Evolutionary conservation across 2,329 filamentous ascomycete species (phyloP).

Genomic region (Pseudophaeomoniella oleicola): DNA sequence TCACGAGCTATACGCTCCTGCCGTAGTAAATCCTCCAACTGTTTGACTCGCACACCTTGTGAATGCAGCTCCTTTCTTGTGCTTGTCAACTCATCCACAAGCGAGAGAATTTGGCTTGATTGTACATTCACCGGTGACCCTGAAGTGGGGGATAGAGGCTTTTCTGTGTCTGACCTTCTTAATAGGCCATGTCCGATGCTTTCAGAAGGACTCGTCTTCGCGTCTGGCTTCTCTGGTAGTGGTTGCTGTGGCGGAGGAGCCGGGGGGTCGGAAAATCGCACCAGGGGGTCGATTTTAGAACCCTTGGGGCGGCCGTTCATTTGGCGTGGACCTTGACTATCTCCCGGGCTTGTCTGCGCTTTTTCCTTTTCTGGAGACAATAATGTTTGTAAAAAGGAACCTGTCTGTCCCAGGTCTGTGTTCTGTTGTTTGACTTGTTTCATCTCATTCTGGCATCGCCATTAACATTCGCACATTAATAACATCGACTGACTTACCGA

Average conservation of each 20-base stretch:
- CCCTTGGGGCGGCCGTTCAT: conserved; percentile 31
- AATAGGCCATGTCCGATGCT: conserved; percentile 43
- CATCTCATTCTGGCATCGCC: conserved; percentile 59
- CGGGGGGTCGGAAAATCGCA: conserved; percentile 81
- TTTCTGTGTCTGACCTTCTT: conserved; percentile 63
- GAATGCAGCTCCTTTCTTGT: conserved; percentile 77
- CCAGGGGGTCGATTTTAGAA: conserved; percentile 57
- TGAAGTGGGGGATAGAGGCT: conserved; percentile 33
- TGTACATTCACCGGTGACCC: conserved; percentile 36
- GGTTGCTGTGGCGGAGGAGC: conserved; percentile 88
- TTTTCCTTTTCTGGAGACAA: conserved; percentile 48
- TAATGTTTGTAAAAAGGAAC: conserved; percentile 65
- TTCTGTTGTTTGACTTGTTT: conserved; percentile 77
- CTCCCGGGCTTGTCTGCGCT: conserved; percentile 31
- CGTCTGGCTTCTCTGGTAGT: conserved; percentile 82
- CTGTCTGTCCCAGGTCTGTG: conserved; percentile 68
- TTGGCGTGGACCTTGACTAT: conserved; percentile 26
- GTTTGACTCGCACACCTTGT: conserved; percentile 65
- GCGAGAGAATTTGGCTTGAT: conserved; percentile 61
- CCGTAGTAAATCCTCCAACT: conserved; percentile 63
- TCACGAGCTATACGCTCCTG: conserved; percentile 72
- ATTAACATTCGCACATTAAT: conserved; percentile 1
- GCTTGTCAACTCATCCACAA: conserved; percentile 71
- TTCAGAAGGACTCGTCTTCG: conserved; percentile 32
- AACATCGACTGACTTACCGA: conserved; percentile 43